Conservation (phyloP, 192 early-diverging fungal species). For the Radiomyces spectabilis region DNA sequence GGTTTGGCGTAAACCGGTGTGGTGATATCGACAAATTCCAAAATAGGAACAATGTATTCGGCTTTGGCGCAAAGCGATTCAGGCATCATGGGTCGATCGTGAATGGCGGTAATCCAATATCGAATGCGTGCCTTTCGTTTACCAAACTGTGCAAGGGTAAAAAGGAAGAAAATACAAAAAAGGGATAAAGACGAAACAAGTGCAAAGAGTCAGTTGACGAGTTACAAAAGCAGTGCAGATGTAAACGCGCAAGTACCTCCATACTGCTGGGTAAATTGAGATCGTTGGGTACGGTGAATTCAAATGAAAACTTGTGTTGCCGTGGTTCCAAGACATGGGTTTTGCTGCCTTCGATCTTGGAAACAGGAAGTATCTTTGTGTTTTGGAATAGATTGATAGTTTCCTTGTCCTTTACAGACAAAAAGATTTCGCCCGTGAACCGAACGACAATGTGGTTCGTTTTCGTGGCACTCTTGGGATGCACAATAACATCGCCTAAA, state of each 20-base stretch:
- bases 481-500: constrained; percentile 21
- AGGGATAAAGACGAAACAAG: no score
- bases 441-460: constrained; percentile 17
- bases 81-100: constrained; percentile 22
- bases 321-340: constrained; percentile 15
- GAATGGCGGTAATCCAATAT: constrained; percentile 16
- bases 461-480: constrained; percentile 23
- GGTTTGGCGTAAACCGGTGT: neutral
- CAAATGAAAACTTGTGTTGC: constrained; percentile 22
- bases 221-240: no score
- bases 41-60: constrained; percentile 19
- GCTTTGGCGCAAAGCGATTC: constrained; percentile 16
- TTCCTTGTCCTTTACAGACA: constrained; percentile 18
- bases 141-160: neutral
- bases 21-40: constrained; percentile 24
- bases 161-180: no score
- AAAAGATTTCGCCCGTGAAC: constrained; percentile 19
- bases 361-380: constrained; percentile 2
- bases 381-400: constrained; percentile 17
- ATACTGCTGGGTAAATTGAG: constrained; percentile 23
- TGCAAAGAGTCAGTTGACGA: no score
- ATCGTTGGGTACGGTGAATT: constrained; percentile 22
- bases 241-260: constrained; percentile 7
- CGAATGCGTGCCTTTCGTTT: constrained; percentile 1
- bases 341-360: neutral